Conservation (phyloP, 257 asterid genomes). For the Solanum sejunctum region DNA sequence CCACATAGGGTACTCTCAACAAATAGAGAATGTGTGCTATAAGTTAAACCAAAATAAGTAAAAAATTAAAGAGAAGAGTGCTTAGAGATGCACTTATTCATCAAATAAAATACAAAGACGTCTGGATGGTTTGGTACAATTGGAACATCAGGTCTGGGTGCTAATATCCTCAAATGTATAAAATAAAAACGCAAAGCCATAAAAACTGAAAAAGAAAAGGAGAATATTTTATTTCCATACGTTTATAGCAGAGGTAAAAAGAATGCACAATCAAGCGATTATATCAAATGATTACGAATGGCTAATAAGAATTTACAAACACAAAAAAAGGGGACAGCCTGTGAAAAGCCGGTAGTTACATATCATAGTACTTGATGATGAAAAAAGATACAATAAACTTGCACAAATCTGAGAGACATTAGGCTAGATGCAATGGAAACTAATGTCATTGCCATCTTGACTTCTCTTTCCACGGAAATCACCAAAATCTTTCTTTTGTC, state of each 20-base stretch:
- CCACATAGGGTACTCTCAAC: background rate
- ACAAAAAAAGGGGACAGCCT: background rate
- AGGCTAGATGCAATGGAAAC: background rate
- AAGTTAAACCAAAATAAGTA: background rate
- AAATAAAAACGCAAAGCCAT: background rate
- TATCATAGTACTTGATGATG: background rate
- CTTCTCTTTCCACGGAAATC: background rate
- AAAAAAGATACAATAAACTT: background rate
- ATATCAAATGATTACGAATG: background rate
- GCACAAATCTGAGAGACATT: background rate
- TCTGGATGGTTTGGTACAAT: background rate
- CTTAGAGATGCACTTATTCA: background rate
- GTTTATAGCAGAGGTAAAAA: background rate
- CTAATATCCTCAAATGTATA: background rate
- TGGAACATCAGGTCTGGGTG: background rate
- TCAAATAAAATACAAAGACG: background rate
- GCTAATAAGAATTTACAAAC: background rate
- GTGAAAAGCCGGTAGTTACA: background rate
- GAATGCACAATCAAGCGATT: background rate
- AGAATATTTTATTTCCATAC: background rate
- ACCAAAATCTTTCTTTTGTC: background rate
- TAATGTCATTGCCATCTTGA: background rate
- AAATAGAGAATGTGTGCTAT: background rate
- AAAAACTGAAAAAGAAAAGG: background rate
- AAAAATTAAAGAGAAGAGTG: background rate